Evolutionary conservation across 768 basidiomycete species (phyloP).

Genomic region (Trametes sanguinea): DNA sequence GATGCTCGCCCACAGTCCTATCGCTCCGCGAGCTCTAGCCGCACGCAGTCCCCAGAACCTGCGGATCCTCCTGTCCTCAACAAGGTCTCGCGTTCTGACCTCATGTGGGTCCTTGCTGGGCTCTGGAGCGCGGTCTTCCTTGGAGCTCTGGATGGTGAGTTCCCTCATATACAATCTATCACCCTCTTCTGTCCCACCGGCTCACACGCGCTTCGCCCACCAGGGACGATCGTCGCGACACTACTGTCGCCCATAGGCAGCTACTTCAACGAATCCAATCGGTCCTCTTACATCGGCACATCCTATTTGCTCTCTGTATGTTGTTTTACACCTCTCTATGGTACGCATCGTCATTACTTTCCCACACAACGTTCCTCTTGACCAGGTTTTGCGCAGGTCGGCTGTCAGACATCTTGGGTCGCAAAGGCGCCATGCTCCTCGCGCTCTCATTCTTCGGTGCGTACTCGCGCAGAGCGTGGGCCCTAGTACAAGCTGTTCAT

Average conservation of each 20-base stretch:
- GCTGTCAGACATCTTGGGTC: slow-evolving; percentile 80
- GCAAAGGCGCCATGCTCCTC: slow-evolving; percentile 85
- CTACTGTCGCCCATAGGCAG: slow-evolving; percentile 84
- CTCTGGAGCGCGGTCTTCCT: slow-evolving; percentile 85
- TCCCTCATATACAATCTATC: too few species aligned
- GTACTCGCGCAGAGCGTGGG: slow-evolving; percentile 20
- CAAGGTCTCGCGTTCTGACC: slow-evolving; percentile 54
- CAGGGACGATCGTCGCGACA: slow-evolving; percentile 87
- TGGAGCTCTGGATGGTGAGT: slow-evolving; percentile 80
- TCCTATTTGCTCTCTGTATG: slow-evolving; percentile 86
- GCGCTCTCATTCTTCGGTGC: slow-evolving; percentile 83
- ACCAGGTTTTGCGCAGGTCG: slow-evolving; percentile 54
- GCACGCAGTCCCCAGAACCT: slow-evolving; percentile 10
- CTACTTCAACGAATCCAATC: slow-evolving; percentile 76
- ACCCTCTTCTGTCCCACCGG: too few species aligned
- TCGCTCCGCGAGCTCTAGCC: slow-evolving; percentile 9
- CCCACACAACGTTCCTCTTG: slow-evolving; percentile 22
- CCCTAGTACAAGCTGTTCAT: slow-evolving; percentile 20
- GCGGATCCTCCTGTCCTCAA: slow-evolving; percentile 30
- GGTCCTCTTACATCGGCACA: slow-evolving; percentile 86
- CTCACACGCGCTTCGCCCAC: not conserved
- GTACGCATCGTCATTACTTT: slow-evolving; percentile 39
- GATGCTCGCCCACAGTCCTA: slow-evolving; percentile 38
- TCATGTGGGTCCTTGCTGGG: slow-evolving; percentile 71
- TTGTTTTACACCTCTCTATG: slow-evolving; percentile 89